phyloP scores from a whole-genome alignment of 192 early-diverging fungal genomes.

The Helicostylum pulchrum region DNA sequence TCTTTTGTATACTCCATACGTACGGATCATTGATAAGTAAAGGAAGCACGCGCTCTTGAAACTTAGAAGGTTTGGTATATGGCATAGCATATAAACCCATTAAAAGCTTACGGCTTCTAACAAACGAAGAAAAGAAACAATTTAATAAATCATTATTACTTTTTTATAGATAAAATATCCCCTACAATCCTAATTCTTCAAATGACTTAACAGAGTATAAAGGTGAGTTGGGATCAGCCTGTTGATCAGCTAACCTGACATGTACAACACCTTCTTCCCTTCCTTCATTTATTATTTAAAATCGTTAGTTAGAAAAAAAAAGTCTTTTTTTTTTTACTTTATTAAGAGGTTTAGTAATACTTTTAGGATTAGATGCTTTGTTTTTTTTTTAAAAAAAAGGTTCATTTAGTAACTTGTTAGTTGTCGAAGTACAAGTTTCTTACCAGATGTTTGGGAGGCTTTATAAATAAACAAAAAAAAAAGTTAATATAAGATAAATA shows the following conservation, averaged over 20 bases:
- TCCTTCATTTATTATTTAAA: neutral
- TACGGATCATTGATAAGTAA: constrained; percentile 80
- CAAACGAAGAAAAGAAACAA: constrained; percentile 6
- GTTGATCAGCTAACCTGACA: constrained; percentile 53
- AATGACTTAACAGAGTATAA: constrained; percentile 81
- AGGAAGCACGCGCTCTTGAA: constrained; percentile 92
- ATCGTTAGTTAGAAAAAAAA: neutral
- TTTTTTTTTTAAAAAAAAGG: no score
- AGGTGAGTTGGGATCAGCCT: constrained; percentile 70
- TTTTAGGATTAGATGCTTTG: neutral
- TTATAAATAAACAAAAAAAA: no score
- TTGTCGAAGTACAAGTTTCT: no score
- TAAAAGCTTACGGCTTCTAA: constrained; percentile 73
- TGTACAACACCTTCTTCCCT: constrained; percentile 33
- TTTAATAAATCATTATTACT: no score
- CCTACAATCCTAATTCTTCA: constrained; percentile 72
- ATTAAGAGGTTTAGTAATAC: neutral
- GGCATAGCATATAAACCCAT: constrained; percentile 94
- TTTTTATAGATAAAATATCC: no score
- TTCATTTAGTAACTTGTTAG: no score
- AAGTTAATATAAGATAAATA: no score
- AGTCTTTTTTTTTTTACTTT: neutral
- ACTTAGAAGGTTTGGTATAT: constrained; percentile 90
- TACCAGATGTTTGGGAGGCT: no score
- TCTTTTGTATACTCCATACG: constrained; percentile 5